These are phyloP conservation scores for Colletotrichum limetticola DNA, from an alignment of 2,329 filamentous ascomycete species.

Conservation along the genomic window DNA sequence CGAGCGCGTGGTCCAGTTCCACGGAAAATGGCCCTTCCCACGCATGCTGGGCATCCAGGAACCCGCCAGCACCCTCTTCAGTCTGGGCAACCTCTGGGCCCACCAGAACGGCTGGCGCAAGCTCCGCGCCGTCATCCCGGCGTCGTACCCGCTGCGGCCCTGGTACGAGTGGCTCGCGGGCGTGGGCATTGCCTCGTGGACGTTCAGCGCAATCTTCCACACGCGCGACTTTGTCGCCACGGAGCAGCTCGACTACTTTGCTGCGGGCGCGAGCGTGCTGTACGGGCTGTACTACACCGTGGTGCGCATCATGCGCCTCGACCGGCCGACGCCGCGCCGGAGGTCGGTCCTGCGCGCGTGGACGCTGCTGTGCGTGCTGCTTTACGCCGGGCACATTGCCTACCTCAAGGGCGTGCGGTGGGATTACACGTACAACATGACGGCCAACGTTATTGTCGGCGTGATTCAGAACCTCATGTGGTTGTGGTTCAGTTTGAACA, in stretches of 20 bases:
- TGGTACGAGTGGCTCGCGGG: slow-evolving; percentile 87
- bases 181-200: slow-evolving; percentile 85
- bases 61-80: slow-evolving; percentile 93
- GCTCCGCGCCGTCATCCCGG: slow-evolving; percentile 76
- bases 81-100: slow-evolving; percentile 87
- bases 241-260: slow-evolving; percentile 97
- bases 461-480: slow-evolving; percentile 85
- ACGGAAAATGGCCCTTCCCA: slow-evolving; percentile 98
- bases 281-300: slow-evolving; percentile 91
- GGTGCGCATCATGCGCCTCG: slow-evolving; percentile 85
- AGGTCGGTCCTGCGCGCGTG: slow-evolving; percentile 73
- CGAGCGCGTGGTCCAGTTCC: slow-evolving; percentile 85
- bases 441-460: slow-evolving; percentile 87
- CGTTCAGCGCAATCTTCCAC: slow-evolving; percentile 92
- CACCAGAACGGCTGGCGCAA: slow-evolving; percentile 82
- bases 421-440: slow-evolving; percentile 99
- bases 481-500: slow-evolving; percentile 82
- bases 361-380: slow-evolving; percentile 75
- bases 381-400: slow-evolving; percentile 81
- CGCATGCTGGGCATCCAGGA: slow-evolving; percentile 94
- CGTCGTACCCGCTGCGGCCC: slow-evolving; percentile 77
- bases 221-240: slow-evolving; percentile 86
- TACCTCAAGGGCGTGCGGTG: slow-evolving; percentile 89
- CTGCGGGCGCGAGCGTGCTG: slow-evolving; percentile 86
- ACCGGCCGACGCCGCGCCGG: slow-evolving; percentile 60